Conservation (phyloP, 139 green algal species). For the Coccomyxa sp. region DNA sequence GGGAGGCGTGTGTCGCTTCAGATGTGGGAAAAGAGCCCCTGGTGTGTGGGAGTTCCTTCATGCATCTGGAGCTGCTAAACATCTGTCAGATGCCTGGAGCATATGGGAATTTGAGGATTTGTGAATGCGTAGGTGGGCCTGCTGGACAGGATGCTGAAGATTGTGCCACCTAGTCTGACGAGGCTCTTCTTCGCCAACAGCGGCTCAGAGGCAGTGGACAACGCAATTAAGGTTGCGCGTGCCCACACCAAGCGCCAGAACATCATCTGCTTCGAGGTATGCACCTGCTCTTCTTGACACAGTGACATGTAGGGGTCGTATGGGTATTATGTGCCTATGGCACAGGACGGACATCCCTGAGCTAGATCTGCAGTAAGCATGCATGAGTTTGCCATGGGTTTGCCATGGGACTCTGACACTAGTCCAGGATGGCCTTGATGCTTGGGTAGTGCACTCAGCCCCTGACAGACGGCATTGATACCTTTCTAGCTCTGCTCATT, state of each 20-base stretch:
- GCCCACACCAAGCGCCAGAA: slow-evolving; percentile 61
- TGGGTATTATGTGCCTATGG: too few species aligned
- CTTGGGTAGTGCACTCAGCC: too few species aligned
- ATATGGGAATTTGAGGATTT: too few species aligned
- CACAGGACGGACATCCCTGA: too few species aligned
- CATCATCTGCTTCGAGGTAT: slow-evolving; percentile 77
- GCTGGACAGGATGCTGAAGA: slow-evolving; percentile 43
- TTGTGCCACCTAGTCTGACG: slow-evolving; percentile 48
- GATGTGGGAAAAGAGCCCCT: not conserved
- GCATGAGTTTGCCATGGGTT: too few species aligned
- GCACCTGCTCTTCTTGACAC: not conserved
- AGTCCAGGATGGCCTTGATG: too few species aligned
- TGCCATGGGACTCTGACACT: too few species aligned
- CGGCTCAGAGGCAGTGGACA: slow-evolving; percentile 79
- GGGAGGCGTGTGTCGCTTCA: not conserved
- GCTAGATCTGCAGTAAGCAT: too few species aligned
- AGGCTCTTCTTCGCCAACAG: slow-evolving; percentile 66
- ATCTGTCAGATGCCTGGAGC: not conserved
- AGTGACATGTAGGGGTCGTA: too few species aligned
- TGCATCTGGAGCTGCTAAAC: not conserved
- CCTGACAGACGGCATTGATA: too few species aligned
- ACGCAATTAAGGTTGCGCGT: slow-evolving; percentile 82
- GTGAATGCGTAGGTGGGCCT: slow-evolving; percentile 31
- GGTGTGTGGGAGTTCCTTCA: not conserved
- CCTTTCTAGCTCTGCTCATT: too few species aligned